Evolutionary conservation across 2,329 filamentous ascomycete species (phyloP).

Genomic region (Colletotrichum musicola): DNA sequence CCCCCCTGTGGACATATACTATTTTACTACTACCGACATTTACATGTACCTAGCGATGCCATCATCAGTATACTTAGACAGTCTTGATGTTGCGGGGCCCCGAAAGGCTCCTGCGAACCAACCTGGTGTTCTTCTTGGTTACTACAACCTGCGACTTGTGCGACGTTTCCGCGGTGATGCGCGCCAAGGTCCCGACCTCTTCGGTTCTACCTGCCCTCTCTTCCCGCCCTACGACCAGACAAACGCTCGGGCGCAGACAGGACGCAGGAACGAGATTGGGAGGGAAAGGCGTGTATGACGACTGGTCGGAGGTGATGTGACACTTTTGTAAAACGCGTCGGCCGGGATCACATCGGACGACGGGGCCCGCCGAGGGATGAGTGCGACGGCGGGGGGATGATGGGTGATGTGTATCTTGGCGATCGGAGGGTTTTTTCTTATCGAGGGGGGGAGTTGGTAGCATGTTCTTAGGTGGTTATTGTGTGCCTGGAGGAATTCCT

Average conservation of each 20-base stretch:
- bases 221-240: background rate
- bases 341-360: constrained; percentile 18
- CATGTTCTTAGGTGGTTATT: background rate
- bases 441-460: background rate
- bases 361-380: background rate
- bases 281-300: background rate
- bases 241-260: constrained; percentile 12
- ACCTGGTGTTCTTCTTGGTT: constrained; percentile 19
- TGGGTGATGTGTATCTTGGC: background rate
- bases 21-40: constrained; percentile 37
- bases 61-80: constrained; percentile 40
- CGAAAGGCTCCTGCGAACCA: constrained; percentile 25
- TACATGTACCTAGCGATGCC: constrained; percentile 38
- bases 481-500: background rate
- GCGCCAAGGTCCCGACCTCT: background rate
- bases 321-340: constrained; percentile 24
- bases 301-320: constrained; percentile 11
- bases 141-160: background rate
- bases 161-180: constrained; percentile 13
- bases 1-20: constrained; percentile 36
- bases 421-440: constrained; percentile 12
- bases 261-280: background rate
- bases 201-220: background rate
- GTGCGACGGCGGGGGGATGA: background rate
- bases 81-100: constrained; percentile 24